These are phyloP conservation scores for Stylonectria norvegica DNA, from an alignment of 2,329 filamentous ascomycete species.

Conservation along the genomic window DNA sequence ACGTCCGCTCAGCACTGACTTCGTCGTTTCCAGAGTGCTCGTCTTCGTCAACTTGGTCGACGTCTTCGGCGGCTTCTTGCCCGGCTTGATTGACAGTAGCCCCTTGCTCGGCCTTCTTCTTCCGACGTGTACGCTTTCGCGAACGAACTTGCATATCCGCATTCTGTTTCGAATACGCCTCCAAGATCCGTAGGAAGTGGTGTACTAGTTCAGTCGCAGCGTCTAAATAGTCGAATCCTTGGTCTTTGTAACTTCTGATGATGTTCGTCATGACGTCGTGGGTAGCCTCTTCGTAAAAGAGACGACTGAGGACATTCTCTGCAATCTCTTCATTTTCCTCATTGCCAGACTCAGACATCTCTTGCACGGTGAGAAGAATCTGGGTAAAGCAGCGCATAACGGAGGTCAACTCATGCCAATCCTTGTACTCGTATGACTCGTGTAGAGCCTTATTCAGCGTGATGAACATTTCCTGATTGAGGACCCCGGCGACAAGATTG, in stretches of 20 bases:
- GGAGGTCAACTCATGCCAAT: constrained; percentile 81
- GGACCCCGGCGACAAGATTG: constrained; percentile 79
- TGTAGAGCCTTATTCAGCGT: constrained; percentile 82
- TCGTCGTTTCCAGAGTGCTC: constrained; percentile 72
- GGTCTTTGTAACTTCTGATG: constrained; percentile 82
- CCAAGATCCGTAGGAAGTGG: constrained; percentile 86
- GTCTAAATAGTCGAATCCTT: constrained; percentile 91
- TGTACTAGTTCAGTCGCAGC: constrained; percentile 87
- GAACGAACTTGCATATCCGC: constrained; percentile 90
- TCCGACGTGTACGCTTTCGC: constrained; percentile 67
- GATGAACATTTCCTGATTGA: constrained; percentile 95
- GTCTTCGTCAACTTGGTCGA: constrained; percentile 52
- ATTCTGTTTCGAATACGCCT: constrained; percentile 93
- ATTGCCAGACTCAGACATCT: constrained; percentile 78
- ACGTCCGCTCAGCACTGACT: constrained; percentile 64
- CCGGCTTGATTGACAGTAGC: constrained; percentile 41
- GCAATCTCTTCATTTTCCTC: constrained; percentile 98
- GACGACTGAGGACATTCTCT: constrained; percentile 90
- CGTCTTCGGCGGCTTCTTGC: constrained; percentile 38
- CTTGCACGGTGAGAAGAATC: constrained; percentile 85
- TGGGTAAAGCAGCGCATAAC: constrained; percentile 94
- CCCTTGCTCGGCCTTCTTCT: constrained; percentile 60
- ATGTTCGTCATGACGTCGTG: constrained; percentile 84
- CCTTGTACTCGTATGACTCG: constrained; percentile 73
- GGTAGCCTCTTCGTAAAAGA: constrained; percentile 97